Evolutionary conservation across 108 stramenopile species (phyloP).

Genomic region (Skeletonema costatum): DNA sequence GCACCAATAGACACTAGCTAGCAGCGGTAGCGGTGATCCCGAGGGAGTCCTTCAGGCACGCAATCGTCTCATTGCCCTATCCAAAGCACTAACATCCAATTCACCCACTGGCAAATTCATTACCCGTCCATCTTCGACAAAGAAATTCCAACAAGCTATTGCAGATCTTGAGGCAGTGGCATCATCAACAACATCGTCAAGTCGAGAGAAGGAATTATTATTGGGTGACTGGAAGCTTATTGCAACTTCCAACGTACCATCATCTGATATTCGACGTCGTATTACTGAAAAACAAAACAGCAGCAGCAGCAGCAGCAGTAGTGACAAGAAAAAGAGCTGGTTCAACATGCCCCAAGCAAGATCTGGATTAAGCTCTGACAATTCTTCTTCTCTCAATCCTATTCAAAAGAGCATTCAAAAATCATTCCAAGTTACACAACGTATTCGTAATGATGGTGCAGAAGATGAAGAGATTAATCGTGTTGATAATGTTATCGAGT

Average conservation of each 20-base stretch:
- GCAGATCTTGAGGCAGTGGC: slow-evolving; percentile 26
- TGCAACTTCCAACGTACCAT: slow-evolving; percentile 46
- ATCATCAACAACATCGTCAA: background rate
- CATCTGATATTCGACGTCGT: slow-evolving; percentile 14
- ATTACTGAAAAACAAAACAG: background rate
- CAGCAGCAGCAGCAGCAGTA: slow-evolving; percentile 15
- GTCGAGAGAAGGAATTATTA: slow-evolving; percentile 26
- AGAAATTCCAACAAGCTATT: slow-evolving; percentile 24
- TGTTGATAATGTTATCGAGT: slow-evolving; percentile 74
- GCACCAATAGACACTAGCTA: background rate
- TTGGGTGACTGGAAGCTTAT: slow-evolving; percentile 78
- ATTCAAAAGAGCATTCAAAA: slow-evolving; percentile 42
- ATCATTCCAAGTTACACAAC: slow-evolving; percentile 64
- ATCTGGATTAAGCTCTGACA: background rate
- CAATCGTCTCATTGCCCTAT: slow-evolving; percentile 30
- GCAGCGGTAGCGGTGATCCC: background rate
- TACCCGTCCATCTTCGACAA: slow-evolving; percentile 8
- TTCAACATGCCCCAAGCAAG: background rate
- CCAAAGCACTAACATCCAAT: slow-evolving; percentile 7
- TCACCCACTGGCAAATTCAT: slow-evolving; percentile 28
- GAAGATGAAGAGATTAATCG: slow-evolving; percentile 37
- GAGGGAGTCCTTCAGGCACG: slow-evolving; percentile 12
- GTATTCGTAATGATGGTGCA: slow-evolving; percentile 48
- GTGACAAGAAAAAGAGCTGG: slow-evolving; percentile 30
- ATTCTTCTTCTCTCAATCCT: slow-evolving; percentile 30